Evolutionary conservation across 345 rosid genomes (phyloP).

Genomic region (Angophora floribunda): DNA sequence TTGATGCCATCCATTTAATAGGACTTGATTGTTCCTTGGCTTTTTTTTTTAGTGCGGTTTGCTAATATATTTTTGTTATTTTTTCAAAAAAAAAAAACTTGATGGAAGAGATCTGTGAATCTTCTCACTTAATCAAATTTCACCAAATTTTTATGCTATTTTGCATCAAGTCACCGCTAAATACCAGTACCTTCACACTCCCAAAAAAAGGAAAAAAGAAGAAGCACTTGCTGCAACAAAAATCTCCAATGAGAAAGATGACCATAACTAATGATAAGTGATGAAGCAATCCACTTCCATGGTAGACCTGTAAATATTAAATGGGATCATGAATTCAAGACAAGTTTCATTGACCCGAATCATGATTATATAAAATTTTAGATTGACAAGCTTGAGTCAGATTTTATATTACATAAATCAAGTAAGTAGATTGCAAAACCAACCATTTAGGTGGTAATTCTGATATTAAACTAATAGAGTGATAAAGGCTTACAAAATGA

Average conservation of each 20-base stretch:
- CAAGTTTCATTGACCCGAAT: too few species aligned
- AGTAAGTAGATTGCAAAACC: background rate
- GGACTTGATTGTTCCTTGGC: background rate
- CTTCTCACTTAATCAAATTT: too few species aligned
- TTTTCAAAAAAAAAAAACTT: background rate
- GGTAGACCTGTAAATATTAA: background rate
- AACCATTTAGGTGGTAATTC: background rate
- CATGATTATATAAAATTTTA: background rate
- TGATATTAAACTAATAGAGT: background rate
- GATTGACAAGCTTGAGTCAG: background rate
- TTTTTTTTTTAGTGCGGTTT: background rate
- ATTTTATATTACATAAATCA: too few species aligned
- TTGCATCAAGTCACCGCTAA: background rate
- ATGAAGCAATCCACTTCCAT: background rate
- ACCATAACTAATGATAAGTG: background rate
- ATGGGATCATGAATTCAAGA: background rate
- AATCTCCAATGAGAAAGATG: background rate
- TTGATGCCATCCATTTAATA: background rate
- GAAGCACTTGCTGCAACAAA: background rate
- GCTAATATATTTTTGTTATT: background rate
- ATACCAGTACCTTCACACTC: background rate
- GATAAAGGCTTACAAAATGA: background rate
- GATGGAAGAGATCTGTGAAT: background rate
- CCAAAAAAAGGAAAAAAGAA: too few species aligned
- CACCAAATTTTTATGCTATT: background rate